Evolutionary conservation across 768 basidiomycete genomes (phyloP).

Genomic region (Amyloporia xantha): DNA sequence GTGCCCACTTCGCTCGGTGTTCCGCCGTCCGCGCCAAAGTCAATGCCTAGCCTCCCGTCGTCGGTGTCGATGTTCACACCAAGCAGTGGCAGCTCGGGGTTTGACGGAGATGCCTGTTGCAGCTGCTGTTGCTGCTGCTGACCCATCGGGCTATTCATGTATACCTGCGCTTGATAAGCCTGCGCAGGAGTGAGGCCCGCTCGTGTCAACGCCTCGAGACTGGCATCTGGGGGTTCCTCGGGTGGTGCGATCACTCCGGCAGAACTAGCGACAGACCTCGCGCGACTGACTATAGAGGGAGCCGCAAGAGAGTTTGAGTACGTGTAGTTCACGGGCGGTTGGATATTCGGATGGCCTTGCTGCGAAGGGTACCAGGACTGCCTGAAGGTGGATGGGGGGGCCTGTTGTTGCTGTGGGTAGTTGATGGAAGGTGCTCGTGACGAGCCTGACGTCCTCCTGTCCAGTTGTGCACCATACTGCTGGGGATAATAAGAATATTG

Average conservation of each 20-base stretch:
- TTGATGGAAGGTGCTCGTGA: slow-evolving; percentile 28
- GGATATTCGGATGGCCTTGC: slow-evolving; percentile 16
- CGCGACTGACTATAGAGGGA: slow-evolving; percentile 36
- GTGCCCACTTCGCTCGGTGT: slow-evolving; percentile 15
- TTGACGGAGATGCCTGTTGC: slow-evolving; percentile 13
- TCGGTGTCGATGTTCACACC: slow-evolving; percentile 44
- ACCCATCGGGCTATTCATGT: slow-evolving; percentile 37
- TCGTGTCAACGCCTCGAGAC: slow-evolving; percentile 36
- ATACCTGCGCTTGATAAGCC: slow-evolving; percentile 75
- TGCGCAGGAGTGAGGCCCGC: slow-evolving; percentile 69
- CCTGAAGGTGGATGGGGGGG: slow-evolving; percentile 24
- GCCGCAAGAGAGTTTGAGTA: slow-evolving; percentile 31
- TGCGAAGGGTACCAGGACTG: slow-evolving; percentile 35
- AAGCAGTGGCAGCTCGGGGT: slow-evolving; percentile 31
- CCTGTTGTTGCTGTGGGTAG: slow-evolving; percentile 16
- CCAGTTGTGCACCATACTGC: slow-evolving; percentile 25
- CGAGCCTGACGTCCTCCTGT: slow-evolving; percentile 43
- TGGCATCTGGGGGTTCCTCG: slow-evolving; percentile 43
- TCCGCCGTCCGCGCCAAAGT: slow-evolving; percentile 28
- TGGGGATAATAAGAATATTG: slow-evolving; percentile 21
- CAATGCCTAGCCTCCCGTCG: slow-evolving; percentile 51
- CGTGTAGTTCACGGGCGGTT: slow-evolving; percentile 26
- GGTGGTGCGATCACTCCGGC: slow-evolving; percentile 41
- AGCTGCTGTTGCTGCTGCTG: slow-evolving; percentile 14
- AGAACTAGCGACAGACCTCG: slow-evolving; percentile 44